These are phyloP conservation scores for Monosporozyma servazzii DNA, from an alignment of 805 yeast genomes.

Conservation along the genomic window DNA sequence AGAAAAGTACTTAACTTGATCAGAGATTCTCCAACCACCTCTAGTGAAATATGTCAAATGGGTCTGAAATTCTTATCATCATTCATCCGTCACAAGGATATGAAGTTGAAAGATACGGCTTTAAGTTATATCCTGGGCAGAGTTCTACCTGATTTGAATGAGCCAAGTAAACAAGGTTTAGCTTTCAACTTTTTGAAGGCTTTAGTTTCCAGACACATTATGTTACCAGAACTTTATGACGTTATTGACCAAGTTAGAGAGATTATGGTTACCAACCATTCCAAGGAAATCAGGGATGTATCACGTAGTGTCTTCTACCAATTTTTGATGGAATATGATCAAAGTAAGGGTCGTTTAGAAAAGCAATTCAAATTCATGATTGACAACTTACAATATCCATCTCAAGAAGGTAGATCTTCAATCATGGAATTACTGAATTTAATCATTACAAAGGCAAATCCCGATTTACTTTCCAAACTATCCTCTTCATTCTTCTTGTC, in stretches of 20 bases:
- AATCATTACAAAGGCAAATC: slow-evolving; percentile 56
- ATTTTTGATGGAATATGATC: slow-evolving; percentile 90
- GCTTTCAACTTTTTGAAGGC: slow-evolving; percentile 81
- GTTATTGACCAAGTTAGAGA: slow-evolving; percentile 71
- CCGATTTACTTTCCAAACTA: slow-evolving; percentile 48
- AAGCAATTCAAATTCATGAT: slow-evolving; percentile 76
- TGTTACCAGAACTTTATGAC: slow-evolving; percentile 85
- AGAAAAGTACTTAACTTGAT: slow-evolving; percentile 53
- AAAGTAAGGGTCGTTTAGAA: slow-evolving; percentile 75
- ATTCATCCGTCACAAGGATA: slow-evolving; percentile 59
- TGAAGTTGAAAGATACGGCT: slow-evolving; percentile 60
- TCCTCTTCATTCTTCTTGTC: slow-evolving; percentile 77
- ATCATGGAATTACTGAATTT: slow-evolving; percentile 79
- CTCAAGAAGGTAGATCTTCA: slow-evolving; percentile 79
- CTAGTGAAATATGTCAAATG: slow-evolving; percentile 70
- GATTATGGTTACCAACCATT: slow-evolving; percentile 84
- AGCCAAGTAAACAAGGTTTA: slow-evolving; percentile 78
- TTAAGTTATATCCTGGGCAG: slow-evolving; percentile 62
- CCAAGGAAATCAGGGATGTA: slow-evolving; percentile 72
- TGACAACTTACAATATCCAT: slow-evolving; percentile 72
- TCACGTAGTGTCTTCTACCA: slow-evolving; percentile 76
- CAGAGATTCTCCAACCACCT: slow-evolving; percentile 68
- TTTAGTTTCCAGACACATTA: slow-evolving; percentile 59
- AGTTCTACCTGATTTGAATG: slow-evolving; percentile 79
- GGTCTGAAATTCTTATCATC: slow-evolving; percentile 66